These are phyloP conservation scores for Plenodomus lindquistii DNA, from an alignment of 2,329 filamentous ascomycete species.

Conservation along the genomic window DNA sequence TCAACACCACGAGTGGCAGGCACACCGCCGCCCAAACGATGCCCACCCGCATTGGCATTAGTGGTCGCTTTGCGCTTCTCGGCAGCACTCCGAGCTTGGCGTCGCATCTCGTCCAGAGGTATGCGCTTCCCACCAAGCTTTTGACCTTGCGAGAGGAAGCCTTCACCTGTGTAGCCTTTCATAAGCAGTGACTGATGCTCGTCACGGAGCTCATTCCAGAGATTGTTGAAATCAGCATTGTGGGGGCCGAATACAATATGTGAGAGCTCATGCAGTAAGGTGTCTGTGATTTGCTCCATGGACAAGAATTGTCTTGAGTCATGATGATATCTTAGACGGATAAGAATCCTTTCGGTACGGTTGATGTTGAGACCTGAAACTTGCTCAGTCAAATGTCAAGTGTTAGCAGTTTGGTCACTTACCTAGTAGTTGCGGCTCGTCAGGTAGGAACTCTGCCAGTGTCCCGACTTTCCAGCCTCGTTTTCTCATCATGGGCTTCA, in stretches of 20 bases:
- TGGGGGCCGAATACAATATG: conserved; percentile 87
- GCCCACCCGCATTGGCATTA: conserved; percentile 71
- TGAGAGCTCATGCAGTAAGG: conserved; percentile 90
- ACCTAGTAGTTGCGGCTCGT: conserved; percentile 73
- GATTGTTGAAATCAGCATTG: conserved; percentile 76
- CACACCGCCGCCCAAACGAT: conserved; percentile 69
- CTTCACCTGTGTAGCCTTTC: conserved; percentile 90
- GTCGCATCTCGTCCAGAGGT: conserved; percentile 69
- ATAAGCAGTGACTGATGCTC: conserved; percentile 75
- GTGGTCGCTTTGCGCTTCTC: conserved; percentile 67
- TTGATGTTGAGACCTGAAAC: conserved; percentile 72
- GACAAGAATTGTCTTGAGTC: conserved; percentile 79
- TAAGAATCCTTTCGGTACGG: conserved; percentile 74
- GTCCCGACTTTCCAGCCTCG: conserved; percentile 78
- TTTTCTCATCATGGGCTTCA: conserved; percentile 94
- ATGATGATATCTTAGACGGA: conserved; percentile 76
- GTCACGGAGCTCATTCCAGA: conserved; percentile 88
- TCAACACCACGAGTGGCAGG: conserved; percentile 63
- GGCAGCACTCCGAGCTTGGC: conserved; percentile 73
- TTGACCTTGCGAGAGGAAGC: conserved; percentile 76
- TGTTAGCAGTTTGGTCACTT: conserved; percentile 16
- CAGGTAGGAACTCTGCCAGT: conserved; percentile 83
- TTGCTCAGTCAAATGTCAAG: conserved; percentile 15
- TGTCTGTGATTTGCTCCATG: conserved; percentile 80
- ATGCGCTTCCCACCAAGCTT: conserved; percentile 67